These are phyloP conservation scores for Tolypocladium ophioglossoides DNA, from an alignment of 2,329 filamentous ascomycete genomes.

Conservation along the genomic window DNA sequence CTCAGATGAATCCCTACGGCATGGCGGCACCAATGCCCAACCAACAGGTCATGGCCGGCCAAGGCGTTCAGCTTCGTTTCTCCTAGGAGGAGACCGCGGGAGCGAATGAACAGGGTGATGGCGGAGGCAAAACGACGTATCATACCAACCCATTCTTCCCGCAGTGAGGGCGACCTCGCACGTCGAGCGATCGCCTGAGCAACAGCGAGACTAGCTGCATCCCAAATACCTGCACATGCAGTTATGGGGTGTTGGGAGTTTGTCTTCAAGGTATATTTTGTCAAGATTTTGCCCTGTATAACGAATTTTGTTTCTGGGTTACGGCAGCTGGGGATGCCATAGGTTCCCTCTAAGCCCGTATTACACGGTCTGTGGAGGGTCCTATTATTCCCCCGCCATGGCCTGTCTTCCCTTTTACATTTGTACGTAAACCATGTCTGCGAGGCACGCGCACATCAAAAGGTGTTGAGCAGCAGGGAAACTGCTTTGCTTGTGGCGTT, in stretches of 20 bases:
- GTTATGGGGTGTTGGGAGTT: neutral
- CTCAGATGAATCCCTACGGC: slow-evolving; percentile 48
- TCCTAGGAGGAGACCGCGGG: slow-evolving; percentile 31
- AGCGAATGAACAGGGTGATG: neutral
- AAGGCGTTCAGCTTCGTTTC: slow-evolving; percentile 44
- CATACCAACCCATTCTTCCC: slow-evolving; percentile 11
- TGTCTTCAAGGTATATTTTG: neutral
- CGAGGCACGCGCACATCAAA: slow-evolving; percentile 35
- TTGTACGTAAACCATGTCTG: slow-evolving; percentile 28
- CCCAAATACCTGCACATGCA: neutral
- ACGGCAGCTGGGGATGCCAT: neutral
- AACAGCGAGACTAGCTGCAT: neutral
- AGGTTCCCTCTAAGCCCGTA: neutral
- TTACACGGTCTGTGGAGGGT: neutral
- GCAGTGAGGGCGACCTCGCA: neutral
- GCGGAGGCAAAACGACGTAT: neutral
- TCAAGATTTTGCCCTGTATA: neutral
- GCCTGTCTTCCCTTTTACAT: slow-evolving; percentile 7
- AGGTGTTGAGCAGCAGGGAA: slow-evolving; percentile 27
- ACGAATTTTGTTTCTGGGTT: neutral
- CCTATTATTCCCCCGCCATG: neutral
- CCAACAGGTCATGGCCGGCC: slow-evolving; percentile 45
- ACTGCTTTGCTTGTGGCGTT: slow-evolving; percentile 17
- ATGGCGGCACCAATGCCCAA: slow-evolving; percentile 42
- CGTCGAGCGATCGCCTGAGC: neutral